These are phyloP conservation scores for Xylaria sp. DNA, from an alignment of 2,329 filamentous ascomycete genomes.

Conservation along the genomic window DNA sequence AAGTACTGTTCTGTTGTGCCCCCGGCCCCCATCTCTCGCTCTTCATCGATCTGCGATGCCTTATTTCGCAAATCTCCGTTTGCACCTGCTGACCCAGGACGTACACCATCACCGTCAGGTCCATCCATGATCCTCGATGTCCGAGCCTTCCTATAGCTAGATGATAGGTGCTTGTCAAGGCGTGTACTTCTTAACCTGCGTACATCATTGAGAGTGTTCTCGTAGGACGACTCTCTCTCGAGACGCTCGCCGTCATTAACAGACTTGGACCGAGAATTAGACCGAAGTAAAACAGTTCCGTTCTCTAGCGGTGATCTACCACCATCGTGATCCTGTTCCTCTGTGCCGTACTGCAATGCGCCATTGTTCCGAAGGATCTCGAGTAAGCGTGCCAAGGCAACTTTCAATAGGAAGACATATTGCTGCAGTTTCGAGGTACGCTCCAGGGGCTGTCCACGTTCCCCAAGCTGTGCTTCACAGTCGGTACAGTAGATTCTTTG, in stretches of 20 bases:
- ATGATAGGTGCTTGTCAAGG: slow-evolving; percentile 93
- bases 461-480: slow-evolving; percentile 70
- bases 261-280: slow-evolving; percentile 79
- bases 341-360: slow-evolving; percentile 78
- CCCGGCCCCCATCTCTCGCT: slow-evolving; percentile 75
- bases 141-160: slow-evolving; percentile 88
- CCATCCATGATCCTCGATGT: slow-evolving; percentile 94
- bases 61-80: slow-evolving; percentile 64
- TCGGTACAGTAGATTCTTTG: slow-evolving; percentile 76
- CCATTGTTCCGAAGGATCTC: slow-evolving; percentile 87
- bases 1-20: slow-evolving; percentile 84
- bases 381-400: slow-evolving; percentile 88
- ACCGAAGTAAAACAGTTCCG: slow-evolving; percentile 65
- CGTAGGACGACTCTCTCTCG: slow-evolving; percentile 80
- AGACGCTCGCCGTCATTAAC: slow-evolving; percentile 73
- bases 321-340: slow-evolving; percentile 75
- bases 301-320: slow-evolving; percentile 63
- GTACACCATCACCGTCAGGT: slow-evolving; percentile 73
- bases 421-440: slow-evolving; percentile 88
- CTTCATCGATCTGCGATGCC: slow-evolving; percentile 81
- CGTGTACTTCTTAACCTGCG: slow-evolving; percentile 90
- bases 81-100: slow-evolving; percentile 77
- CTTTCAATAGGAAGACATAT: slow-evolving; percentile 91
- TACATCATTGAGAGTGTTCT: slow-evolving; percentile 96
- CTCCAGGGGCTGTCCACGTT: slow-evolving; percentile 68